Conservation (phyloP, 1,284 basidiomycete genomes). For the Fomitopsis pinicola region DNA sequence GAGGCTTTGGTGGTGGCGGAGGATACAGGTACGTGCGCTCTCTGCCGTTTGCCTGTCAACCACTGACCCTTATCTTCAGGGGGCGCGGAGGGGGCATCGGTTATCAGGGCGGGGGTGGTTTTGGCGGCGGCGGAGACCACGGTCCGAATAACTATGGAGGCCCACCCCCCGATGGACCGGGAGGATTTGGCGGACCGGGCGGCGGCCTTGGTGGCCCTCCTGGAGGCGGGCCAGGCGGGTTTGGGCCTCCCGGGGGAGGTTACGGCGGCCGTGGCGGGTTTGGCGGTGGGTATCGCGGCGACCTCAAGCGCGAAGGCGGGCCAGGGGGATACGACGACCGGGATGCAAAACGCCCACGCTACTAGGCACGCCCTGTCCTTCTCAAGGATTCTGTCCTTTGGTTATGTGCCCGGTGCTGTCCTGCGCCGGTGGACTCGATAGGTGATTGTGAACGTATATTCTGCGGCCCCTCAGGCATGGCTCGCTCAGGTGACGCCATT, state of each 20-base stretch:
- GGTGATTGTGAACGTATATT: conserved; percentile 11
- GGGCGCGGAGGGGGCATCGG: conserved; percentile 73
- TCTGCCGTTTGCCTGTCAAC: background rate
- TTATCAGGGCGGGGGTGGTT: conserved; percentile 61
- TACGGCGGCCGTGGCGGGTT: conserved; percentile 24
- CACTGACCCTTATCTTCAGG: conserved; percentile 30
- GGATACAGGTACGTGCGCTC: conserved; percentile 36
- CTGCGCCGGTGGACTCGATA: conserved; percentile 2
- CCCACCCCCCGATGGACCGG: conserved; percentile 20
- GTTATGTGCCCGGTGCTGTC: background rate
- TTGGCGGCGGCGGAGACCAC: conserved; percentile 39
- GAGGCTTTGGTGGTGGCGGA: conserved; percentile 18
- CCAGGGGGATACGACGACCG: conserved; percentile 76
- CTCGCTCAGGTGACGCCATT: background rate
- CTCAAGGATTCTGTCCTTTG: background rate
- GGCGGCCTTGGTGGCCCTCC: conserved; percentile 30
- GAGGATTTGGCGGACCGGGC: conserved; percentile 27
- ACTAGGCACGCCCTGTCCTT: conserved; percentile 37
- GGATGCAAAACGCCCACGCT: conserved; percentile 76
- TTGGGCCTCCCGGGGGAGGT: conserved; percentile 30
- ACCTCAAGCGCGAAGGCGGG: conserved; percentile 67
- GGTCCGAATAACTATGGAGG: conserved; percentile 6
- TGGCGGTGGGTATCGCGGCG: conserved; percentile 33
- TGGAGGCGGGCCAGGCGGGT: conserved; percentile 30
- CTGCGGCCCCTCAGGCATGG: conserved; percentile 8